Base-by-base conservation (phyloP, 768 basidiomycete species). In the Calocybe cyanea region DNA sequence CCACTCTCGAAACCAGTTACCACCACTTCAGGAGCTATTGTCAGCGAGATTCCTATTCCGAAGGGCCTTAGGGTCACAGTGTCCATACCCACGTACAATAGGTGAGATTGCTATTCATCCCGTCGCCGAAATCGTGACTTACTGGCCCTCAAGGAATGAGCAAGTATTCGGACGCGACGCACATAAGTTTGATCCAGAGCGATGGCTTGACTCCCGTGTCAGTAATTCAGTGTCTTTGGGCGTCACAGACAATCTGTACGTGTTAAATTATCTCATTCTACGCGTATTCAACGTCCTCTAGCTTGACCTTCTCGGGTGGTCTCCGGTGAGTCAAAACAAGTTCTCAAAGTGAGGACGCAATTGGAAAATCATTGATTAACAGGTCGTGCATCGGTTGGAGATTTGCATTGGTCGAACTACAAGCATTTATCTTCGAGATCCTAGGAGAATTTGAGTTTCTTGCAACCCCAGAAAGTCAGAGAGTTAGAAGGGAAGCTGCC, bases 391-490 rank as follows among this genome's bases (percentile, higher is more conserved):
- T 68, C 21, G 69, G 67, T 18, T 69, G 68, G 68, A 64, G 62
- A 39, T 67, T 70, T 39, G 68, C 68, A 3, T 54, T 80, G 0
- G 56, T 71, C 32, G 80, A 85, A 57, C 56, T 82, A 13, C 81
- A 83, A 50, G 68, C 73, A 0, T 80, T 85, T 60, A 55, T 83
- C n/a, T 69, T 76, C 18, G 79, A 81, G 54, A 63, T 80, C 17
- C 46, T 83, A 32, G 60, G 68, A 25, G 68, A 75, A 52, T 80
- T 83, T 52, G 74, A 81, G 51, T 77, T 83, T 49, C 49, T 69
- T 48, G 63, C 61, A 25, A 69, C 70, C 2, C 61, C 66, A 13
- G 61, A 70, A 43, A 57, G 64, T 1, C 50, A 57, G 46, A 63
- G 51, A 37, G 51, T 76, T 31, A 54, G 72, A 38, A 60, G 69